Evolutionary conservation across 2,329 filamentous ascomycete species (phyloP), one percentile per base, ranked within the genome.

Genomic region (Emericellopsis atlantica): DNA sequence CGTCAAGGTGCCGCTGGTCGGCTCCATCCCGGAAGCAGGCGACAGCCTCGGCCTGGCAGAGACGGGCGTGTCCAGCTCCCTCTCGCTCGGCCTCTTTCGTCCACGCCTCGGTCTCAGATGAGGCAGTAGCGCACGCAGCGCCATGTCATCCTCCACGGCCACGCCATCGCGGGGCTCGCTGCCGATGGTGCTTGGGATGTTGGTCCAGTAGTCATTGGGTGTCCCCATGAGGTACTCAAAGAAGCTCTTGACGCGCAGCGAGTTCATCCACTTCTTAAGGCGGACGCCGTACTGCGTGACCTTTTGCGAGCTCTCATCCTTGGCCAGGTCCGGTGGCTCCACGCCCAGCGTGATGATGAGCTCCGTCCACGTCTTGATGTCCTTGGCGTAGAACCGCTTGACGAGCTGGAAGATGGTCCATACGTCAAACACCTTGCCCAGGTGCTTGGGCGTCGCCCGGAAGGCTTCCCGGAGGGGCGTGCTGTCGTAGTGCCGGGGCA

Each of bases 231-330:
- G 75, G 56, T 87, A 95, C 56, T 94, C 87, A 53, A 95, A 95
- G 57, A 95, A 95, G 10, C 87, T 84, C 66, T 94, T 86, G 40
- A 95, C 79, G 57, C 95, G 89, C 83, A 94, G 90, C 5, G 88
- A 89, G 56, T 87, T 86, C 85, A 95, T 92, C 89, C 89, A 95
- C 54, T 90, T 81, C 84, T 95, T 95, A 43, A 95, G 65, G 44
- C 89, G 76, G 37, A 95, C 89, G 35, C 86, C 87, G 66, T 95
- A 95, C 58, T 95, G 89, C 57, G 94, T 87, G 43, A 95, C 83
- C 59, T 95, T 95, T 56, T 95, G 90, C 2, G 84, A 80, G 57
- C 87, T 94, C 62, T 93, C 84, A 22, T 86, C 84, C 57, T 90
- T 92, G 44, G 83, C 78, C 21, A 79, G 69, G 44, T 86, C 82